Evolutionary conservation across 2,329 filamentous ascomycete species (phyloP), one percentile per base, ranked within the genome.

Genomic region (Juglanconis oblonga): DNA sequence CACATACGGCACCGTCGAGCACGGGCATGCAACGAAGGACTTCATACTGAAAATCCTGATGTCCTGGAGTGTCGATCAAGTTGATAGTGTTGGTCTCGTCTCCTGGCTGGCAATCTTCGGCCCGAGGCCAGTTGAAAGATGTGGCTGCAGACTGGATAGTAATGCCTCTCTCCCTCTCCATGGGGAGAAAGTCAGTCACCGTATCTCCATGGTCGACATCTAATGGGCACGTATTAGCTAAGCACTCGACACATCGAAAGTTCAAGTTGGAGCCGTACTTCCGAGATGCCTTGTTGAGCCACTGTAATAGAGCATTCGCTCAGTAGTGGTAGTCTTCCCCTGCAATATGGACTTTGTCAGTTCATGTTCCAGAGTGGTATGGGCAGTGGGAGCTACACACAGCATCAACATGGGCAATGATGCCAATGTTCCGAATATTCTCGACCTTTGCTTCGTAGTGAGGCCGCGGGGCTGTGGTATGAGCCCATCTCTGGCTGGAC

Each of bases 271-370:
- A 33, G 4, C 72, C 80, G 52, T 70, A 84, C 83, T 83, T 77
- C 95, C 95, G 70, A 97, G 87, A 73, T 93, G 83, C 65, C 91
- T 83, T 9, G 93, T 96, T 64, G 93, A 87, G 52, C 95, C 94
- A 72, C 92, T 96, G 70, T 97, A 97, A 72, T 92, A 98, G 70
- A 99, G 89, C 94, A 98, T 98, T 61, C 95, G 92, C 85, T 99
- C 95, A 3, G 95, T 98, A 0, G 95, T 99, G 0, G 95, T 98
- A 1, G 95, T 99, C 80, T 99, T 99, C 8, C 95, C 95, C 83
- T 86, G 56, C 2, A 45, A 33, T 7, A 44, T 36, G 7, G 13
- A 10, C 13, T 38, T 1, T 14, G 13, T 36, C n/a, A 47, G 55
- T 17, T 29, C 17, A 29, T 35, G 2, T 2, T 36, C 33, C 13